These are phyloP conservation scores for Lentinula novae-zelandiae DNA, from an alignment of 1,284 basidiomycete species.

Conservation along the genomic window DNA sequence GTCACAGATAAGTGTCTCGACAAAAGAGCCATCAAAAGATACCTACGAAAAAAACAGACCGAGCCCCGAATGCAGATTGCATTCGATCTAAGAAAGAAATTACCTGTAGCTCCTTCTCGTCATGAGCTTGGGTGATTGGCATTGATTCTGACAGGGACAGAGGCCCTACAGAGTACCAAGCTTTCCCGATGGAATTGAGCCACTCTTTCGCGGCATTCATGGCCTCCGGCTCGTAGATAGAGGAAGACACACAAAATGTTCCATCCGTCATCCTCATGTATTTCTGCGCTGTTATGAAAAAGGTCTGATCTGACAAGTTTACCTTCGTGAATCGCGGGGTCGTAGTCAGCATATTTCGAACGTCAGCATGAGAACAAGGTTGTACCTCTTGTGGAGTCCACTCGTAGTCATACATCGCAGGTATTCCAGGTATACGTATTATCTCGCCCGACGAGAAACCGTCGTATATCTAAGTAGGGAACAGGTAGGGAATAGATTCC, in stretches of 20 bases:
- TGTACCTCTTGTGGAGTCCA: slow-evolving; percentile 1
- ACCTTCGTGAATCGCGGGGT: neutral
- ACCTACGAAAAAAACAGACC: slow-evolving; percentile 12
- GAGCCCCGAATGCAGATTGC: slow-evolving; percentile 7
- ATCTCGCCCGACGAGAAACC: neutral
- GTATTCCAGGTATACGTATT: slow-evolving; percentile 1
- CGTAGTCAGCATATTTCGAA: neutral
- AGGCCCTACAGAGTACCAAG: slow-evolving; percentile 8
- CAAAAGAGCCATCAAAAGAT: neutral
- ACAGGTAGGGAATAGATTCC: neutral
- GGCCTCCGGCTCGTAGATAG: slow-evolving; percentile 3
- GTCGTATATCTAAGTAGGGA: neutral
- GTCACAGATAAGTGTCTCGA: neutral
- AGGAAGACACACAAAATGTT: slow-evolving; percentile 2
- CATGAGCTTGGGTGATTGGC: neutral
- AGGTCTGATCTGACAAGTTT: neutral
- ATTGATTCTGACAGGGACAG: slow-evolving; percentile 2
- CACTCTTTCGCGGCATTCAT: slow-evolving; percentile 3
- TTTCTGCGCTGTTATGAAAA: neutral
- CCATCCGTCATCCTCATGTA: slow-evolving; percentile 8
- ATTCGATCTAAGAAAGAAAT: slow-evolving; percentile 9
- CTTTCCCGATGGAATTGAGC: slow-evolving; percentile 6
- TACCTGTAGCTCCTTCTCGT: neutral
- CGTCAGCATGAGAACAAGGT: neutral
- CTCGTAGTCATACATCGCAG: slow-evolving; percentile 8